Base-by-base conservation (phyloP, 2,329 filamentous ascomycete species). In the Dactylellina haptotyla region DNA sequence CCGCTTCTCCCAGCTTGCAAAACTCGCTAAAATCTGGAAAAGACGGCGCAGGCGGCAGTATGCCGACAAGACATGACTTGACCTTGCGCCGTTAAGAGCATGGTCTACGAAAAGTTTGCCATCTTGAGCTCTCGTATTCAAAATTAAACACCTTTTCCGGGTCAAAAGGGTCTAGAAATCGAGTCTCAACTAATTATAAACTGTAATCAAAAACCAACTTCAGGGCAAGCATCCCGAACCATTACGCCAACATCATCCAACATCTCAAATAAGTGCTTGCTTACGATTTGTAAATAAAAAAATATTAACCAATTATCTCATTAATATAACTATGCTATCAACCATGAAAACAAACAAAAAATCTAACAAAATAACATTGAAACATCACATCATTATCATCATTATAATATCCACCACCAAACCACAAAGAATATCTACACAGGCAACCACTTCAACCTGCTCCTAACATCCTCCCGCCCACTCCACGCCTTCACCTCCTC, bases 401-500 rank as follows among this genome's bases (percentile, higher is more conserved):
- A 18, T 45, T 1, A 59, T 59, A 59, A 12, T 25, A 53, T 25
- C 14, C n/a, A 34, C 30, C 10, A 51, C 10, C 20, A 30, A 10
- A 34, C 14, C 32, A 14, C 14, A 14, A 34, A 14, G 14, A 34
- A 6, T 14, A 14, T 8, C 26, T 62, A 72, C 9, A 59, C 59
- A 20, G 59, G 67, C 54, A 74, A 51, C 62, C 54, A 58, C 62
- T 67, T 74, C 9, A 74, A 34, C 46, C 32, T 50, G 12, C 45
- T 32, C 76, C 75, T 67, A 32, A 74, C 43, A 73, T 76, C 61
- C 46, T 53, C 46, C 46, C 16, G 34, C 57, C 64, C 70, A 43
- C 63, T 59, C 71, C 76, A 70, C 57, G 41, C 65, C n/a, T 53
- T 70, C 76, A 99, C 82, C 23, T 97, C 92, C 76, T 93, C 89